These are phyloP conservation scores for Zygosaccharomyces bisporus DNA, from an alignment of 805 yeast genomes.

Conservation along the genomic window DNA sequence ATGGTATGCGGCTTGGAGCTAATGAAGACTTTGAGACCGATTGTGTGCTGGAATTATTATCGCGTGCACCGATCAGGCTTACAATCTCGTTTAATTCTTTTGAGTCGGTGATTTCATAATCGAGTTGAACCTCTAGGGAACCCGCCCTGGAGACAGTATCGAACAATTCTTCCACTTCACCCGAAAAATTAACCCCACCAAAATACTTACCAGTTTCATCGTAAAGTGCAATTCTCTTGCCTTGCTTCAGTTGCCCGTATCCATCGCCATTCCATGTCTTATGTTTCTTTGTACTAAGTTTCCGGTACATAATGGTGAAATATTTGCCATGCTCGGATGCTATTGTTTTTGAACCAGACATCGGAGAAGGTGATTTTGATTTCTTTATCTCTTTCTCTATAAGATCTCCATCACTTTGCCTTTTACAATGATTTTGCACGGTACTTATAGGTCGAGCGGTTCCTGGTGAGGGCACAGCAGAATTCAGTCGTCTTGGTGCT, in stretches of 20 bases:
- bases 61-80: neutral
- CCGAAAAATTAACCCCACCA: slow-evolving; percentile 25
- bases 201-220: slow-evolving; percentile 29
- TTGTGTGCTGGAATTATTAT: neutral
- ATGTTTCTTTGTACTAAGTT: slow-evolving; percentile 68
- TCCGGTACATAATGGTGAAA: slow-evolving; percentile 59
- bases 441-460: neutral
- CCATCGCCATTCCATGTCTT: slow-evolving; percentile 98
- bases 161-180: slow-evolving; percentile 24
- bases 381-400: slow-evolving; percentile 9
- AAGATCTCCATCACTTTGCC: neutral
- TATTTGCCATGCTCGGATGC: slow-evolving; percentile 3
- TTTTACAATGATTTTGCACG: neutral
- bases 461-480: neutral
- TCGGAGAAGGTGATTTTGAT: neutral
- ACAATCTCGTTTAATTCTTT: slow-evolving; percentile 17
- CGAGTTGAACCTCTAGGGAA: slow-evolving; percentile 59
- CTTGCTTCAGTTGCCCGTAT: slow-evolving; percentile 37
- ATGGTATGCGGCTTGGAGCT: neutral
- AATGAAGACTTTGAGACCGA: neutral
- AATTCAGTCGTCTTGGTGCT: slow-evolving; percentile 40
- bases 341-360: neutral
- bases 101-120: slow-evolving; percentile 39
- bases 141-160: slow-evolving; percentile 51
- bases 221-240: slow-evolving; percentile 26